Percentiles rank a stretch among this genome's conserved stretches.
Conservation (phyloP, 108 stramenopile genomes). For the Skeletonema costatum region DNA sequence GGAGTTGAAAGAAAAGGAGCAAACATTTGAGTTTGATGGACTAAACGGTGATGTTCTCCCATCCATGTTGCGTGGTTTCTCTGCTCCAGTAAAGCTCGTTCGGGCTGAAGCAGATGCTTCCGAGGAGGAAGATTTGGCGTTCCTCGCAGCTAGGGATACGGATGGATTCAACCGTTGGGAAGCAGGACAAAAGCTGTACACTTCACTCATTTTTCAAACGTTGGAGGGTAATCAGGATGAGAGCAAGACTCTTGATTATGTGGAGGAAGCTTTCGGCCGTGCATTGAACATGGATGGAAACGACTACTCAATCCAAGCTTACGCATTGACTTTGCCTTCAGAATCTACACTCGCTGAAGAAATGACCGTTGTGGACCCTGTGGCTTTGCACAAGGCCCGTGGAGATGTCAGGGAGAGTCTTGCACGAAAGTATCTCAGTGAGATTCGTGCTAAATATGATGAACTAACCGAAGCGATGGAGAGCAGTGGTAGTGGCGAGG, state of each 20-base stretch:
- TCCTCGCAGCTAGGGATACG: slow-evolving; percentile 72
- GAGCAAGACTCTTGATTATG: slow-evolving; percentile 31
- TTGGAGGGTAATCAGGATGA: slow-evolving; percentile 21
- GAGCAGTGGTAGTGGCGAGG: neutral
- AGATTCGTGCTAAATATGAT: slow-evolving; percentile 53
- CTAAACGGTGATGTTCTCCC: slow-evolving; percentile 80
- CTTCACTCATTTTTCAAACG: slow-evolving; percentile 43
- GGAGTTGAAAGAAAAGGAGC: slow-evolving; percentile 79
- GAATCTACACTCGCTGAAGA: slow-evolving; percentile 57
- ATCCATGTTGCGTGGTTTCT: slow-evolving; percentile 90
- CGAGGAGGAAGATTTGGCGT: slow-evolving; percentile 56
- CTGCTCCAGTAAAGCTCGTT: slow-evolving; percentile 93
- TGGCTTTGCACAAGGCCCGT: slow-evolving; percentile 50
- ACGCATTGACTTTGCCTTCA: slow-evolving; percentile 62
- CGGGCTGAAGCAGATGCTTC: slow-evolving; percentile 20
- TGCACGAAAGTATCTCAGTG: slow-evolving; percentile 41
- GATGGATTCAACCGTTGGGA: slow-evolving; percentile 88
- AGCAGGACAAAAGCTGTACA: slow-evolving; percentile 58
- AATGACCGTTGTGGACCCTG: slow-evolving; percentile 54
- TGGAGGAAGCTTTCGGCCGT: slow-evolving; percentile 44
- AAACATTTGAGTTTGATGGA: slow-evolving; percentile 85
- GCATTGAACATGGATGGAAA: slow-evolving; percentile 24
- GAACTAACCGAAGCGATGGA: slow-evolving; percentile 50
- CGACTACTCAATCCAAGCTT: slow-evolving; percentile 63
- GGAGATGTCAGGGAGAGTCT: slow-evolving; percentile 48